These are phyloP conservation scores for Solanum medicagineum DNA, from an alignment of 257 asterid genomes.

Conservation along the genomic window DNA sequence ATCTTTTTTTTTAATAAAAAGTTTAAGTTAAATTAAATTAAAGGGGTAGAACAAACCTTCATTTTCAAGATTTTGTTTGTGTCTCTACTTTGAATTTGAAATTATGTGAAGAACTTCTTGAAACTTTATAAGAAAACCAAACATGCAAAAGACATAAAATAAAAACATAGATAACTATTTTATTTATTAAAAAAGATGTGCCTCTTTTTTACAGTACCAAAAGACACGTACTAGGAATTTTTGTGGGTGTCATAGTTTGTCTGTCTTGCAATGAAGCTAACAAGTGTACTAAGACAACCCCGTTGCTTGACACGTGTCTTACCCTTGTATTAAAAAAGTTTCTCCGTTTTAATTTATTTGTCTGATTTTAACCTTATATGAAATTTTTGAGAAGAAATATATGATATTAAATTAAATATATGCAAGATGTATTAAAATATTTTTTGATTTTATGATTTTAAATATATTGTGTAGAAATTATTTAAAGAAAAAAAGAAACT, in stretches of 20 bases:
- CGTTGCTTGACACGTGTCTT: constrained; percentile 4
- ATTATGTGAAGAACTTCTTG: no score
- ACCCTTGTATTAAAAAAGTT: no score
- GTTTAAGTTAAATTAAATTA: background rate
- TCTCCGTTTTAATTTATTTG: background rate
- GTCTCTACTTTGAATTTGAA: background rate
- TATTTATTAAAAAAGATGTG: background rate
- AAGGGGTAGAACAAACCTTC: background rate
- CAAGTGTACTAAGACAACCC: background rate
- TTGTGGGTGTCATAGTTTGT: background rate
- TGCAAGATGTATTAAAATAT: background rate
- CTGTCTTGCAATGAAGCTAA: background rate
- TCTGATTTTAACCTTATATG: background rate
- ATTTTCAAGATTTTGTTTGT: background rate
- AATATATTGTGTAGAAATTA: no score
- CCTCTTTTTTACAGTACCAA: background rate
- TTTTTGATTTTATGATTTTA: no score
- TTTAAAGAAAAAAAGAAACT: no score
- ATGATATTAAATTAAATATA: background rate
- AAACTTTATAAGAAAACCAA: background rate
- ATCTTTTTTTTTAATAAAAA: background rate
- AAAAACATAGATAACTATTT: background rate
- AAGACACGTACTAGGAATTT: constrained; percentile 1
- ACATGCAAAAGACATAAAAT: background rate
- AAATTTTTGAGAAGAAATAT: background rate